phyloP scores from a whole-genome alignment of 2,329 filamentous ascomycete genomes.

The Verticillium alfalfae region DNA sequence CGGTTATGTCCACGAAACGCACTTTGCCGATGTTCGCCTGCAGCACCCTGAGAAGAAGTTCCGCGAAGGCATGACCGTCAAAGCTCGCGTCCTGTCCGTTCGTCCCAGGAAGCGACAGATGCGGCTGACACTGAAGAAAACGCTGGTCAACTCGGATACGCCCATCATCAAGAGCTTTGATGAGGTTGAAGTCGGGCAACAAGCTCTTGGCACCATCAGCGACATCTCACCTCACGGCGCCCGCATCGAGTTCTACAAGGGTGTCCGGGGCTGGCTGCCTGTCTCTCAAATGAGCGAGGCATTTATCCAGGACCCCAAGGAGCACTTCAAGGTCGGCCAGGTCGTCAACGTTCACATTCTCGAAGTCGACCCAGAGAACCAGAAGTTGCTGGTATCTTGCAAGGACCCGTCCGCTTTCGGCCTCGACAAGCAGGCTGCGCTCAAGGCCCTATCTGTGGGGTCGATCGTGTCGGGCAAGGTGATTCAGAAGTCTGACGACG shows the following conservation, averaged over 20 bases:
- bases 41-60: constrained; percentile 97
- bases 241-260: constrained; percentile 86
- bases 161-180: constrained; percentile 73
- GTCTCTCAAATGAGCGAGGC: constrained; percentile 98
- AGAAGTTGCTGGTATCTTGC: constrained; percentile 82
- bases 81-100: constrained; percentile 77
- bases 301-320: constrained; percentile 80
- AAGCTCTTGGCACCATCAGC: constrained; percentile 81
- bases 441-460: constrained; percentile 69
- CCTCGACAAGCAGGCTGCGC: constrained; percentile 66
- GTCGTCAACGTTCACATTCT: constrained; percentile 88
- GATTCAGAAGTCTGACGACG: constrained; percentile 73
- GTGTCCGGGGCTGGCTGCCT: constrained; percentile 79
- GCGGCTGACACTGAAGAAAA: constrained; percentile 89
- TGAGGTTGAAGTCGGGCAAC: constrained; percentile 67
- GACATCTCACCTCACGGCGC: constrained; percentile 76
- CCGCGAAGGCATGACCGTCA: constrained; percentile 77
- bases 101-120: constrained; percentile 72
- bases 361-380: constrained; percentile 65
- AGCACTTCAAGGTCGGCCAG: constrained; percentile 87
- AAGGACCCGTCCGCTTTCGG: constrained; percentile 80
- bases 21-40: constrained; percentile 81
- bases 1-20: constrained; percentile 82
- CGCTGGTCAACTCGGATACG: constrained; percentile 82
- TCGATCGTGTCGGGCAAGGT: constrained; percentile 73